Conservation (phyloP, 192 early-diverging fungal species). For the Geranomyces michiganensis region DNA sequence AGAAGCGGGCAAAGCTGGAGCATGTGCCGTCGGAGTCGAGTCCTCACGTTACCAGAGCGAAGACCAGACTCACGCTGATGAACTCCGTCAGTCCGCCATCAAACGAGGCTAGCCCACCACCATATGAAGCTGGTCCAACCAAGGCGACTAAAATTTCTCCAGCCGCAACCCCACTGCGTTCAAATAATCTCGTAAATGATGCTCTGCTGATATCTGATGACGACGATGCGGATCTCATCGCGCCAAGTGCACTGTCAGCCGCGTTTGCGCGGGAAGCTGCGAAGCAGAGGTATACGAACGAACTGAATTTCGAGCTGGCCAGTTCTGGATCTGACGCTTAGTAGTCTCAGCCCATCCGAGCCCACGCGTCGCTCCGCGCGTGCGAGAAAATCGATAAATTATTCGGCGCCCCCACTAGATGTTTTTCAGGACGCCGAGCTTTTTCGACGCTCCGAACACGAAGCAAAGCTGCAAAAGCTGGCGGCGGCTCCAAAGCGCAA, state of each 20-base stretch:
- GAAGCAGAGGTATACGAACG: neutral
- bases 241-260: neutral
- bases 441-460: neutral
- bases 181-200: neutral
- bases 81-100: neutral
- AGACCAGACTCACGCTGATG: neutral
- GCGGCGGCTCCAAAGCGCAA: neutral
- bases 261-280: neutral
- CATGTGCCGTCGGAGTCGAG: too few species aligned
- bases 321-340: neutral
- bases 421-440: conserved; percentile 8
- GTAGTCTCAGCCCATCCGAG: neutral
- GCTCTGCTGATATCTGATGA: conserved; percentile 2
- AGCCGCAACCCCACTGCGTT: neutral
- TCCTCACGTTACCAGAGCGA: neutral
- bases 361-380: conserved; percentile 18
- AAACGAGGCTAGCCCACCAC: neutral
- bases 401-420: conserved; percentile 22
- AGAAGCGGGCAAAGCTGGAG: too few species aligned
- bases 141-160: neutral
- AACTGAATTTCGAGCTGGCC: neutral
- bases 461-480: too few species aligned
- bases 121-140: neutral
- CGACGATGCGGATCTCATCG: conserved; percentile 1
- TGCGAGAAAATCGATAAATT: conserved; percentile 4